Conservation (phyloP, 2,329 filamentous ascomycete species). For the Diplodia mutila region DNA sequence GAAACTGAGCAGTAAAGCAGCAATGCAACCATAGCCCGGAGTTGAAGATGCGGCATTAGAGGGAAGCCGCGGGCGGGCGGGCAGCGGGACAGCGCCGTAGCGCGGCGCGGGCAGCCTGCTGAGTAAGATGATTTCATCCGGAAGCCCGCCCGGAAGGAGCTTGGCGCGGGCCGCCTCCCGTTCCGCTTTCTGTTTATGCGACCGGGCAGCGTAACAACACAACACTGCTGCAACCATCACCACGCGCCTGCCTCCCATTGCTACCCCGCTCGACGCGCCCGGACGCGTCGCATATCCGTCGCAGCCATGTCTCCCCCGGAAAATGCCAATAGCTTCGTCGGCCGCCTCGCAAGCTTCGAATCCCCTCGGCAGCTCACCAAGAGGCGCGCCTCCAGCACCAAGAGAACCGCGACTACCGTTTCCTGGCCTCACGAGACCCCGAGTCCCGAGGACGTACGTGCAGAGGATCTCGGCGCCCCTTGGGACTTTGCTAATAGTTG, state of each 20-base stretch:
- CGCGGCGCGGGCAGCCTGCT: conserved; percentile 14
- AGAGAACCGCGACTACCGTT: conserved; percentile 60
- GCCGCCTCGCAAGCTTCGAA: conserved; percentile 80
- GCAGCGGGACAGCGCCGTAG: neutral
- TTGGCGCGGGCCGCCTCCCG: conserved; percentile 18
- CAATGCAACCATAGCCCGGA: conserved; percentile 14
- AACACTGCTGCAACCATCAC: neutral
- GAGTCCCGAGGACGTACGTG: conserved; percentile 64
- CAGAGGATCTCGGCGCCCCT: neutral
- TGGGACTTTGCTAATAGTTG: conserved; percentile 27
- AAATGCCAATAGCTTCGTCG: conserved; percentile 67
- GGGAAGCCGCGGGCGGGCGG: conserved; percentile 3
- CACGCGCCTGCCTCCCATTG: conserved; percentile 14
- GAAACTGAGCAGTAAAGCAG: neutral
- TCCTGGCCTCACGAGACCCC: conserved; percentile 79
- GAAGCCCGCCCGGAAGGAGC: conserved; percentile 1
- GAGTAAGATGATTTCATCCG: conserved; percentile 24
- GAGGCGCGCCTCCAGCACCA: conserved; percentile 68
- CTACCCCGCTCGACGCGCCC: conserved; percentile 11
- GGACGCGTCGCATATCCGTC: conserved; percentile 4
- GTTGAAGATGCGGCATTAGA: conserved; percentile 10
- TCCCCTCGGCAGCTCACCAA: conserved; percentile 65
- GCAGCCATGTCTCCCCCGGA: conserved; percentile 43
- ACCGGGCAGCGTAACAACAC: conserved; percentile 9
- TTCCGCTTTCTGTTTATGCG: neutral